Percentiles rank a stretch among this genome's conserved stretches.
Conservation (phyloP, 176 grass and related monocot species). For the Hordeum marinum region DNA sequence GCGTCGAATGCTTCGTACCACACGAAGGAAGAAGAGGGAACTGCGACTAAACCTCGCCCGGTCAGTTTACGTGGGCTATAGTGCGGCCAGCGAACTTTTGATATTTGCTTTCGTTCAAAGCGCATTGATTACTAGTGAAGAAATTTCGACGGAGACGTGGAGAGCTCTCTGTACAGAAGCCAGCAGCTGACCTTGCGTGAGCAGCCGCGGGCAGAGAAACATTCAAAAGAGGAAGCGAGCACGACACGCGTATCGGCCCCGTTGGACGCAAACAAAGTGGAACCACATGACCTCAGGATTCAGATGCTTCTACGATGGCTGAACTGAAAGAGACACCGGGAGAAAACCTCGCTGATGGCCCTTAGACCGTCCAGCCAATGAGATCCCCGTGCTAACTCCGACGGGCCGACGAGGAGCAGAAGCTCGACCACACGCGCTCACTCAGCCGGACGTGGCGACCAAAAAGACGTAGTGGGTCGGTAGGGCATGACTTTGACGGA, state of each 20-base stretch:
- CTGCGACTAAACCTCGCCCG: background rate
- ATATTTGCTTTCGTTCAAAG: background rate
- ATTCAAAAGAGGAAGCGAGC: background rate
- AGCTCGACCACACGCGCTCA: background rate
- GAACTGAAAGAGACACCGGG: background rate
- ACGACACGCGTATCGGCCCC: background rate
- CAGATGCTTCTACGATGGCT: background rate
- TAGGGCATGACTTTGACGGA: no score
- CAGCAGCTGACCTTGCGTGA: background rate
- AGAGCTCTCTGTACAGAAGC: background rate
- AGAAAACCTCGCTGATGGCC: background rate
- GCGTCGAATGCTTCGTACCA: no score
- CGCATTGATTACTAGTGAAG: background rate
- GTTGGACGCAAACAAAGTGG: background rate
- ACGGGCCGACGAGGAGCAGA: background rate
- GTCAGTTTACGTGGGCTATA: background rate
- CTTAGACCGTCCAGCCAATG: background rate
- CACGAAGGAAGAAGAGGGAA: background rate
- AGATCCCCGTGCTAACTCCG: background rate
- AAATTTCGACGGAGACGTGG: background rate
- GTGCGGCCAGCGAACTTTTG: background rate
- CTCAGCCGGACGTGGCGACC: background rate
- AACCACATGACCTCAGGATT: background rate
- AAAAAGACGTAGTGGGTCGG: no score
- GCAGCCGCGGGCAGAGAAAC: background rate